Conservation (phyloP, 2,329 filamentous ascomycete species). For the Boeremia exigua region DNA sequence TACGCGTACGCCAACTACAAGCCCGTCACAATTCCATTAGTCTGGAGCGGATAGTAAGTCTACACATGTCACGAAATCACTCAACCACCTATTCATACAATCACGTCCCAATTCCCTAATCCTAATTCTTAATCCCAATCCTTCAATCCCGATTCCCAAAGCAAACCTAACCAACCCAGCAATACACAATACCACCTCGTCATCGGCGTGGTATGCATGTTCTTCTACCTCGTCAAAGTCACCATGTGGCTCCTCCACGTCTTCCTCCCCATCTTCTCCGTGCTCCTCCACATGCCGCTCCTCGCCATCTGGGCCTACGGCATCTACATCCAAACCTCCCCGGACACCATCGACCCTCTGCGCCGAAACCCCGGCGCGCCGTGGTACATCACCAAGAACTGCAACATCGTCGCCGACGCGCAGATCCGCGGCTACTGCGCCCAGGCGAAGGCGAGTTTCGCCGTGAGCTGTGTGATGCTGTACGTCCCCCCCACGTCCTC, state of each 20-base stretch:
- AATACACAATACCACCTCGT: constrained; percentile 78
- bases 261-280: constrained; percentile 70
- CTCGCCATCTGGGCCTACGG: constrained; percentile 69
- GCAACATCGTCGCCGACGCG: constrained; percentile 64
- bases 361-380: constrained; percentile 67
- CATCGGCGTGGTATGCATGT: constrained; percentile 76
- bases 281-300: constrained; percentile 64
- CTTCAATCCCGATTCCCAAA: no score
- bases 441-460: constrained; percentile 72
- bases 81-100: no score
- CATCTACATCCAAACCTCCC: constrained; percentile 73
- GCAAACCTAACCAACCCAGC: constrained; percentile 50
- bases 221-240: constrained; percentile 74
- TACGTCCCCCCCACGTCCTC: constrained; percentile 59
- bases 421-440: constrained; percentile 65
- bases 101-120: no score
- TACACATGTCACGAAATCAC: no score
- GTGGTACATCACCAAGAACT: constrained; percentile 79
- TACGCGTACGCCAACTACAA: constrained; percentile 77
- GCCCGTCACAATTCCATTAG: constrained; percentile 66
- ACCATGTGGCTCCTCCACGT: constrained; percentile 73
- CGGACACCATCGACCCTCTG: constrained; percentile 71
- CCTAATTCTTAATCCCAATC: no score
- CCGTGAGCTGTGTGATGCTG: constrained; percentile 70
- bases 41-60: constrained; percentile 76